phyloP scores from a whole-genome alignment of 352 stramenopile species.

The Globisporangium megalacanthum region DNA sequence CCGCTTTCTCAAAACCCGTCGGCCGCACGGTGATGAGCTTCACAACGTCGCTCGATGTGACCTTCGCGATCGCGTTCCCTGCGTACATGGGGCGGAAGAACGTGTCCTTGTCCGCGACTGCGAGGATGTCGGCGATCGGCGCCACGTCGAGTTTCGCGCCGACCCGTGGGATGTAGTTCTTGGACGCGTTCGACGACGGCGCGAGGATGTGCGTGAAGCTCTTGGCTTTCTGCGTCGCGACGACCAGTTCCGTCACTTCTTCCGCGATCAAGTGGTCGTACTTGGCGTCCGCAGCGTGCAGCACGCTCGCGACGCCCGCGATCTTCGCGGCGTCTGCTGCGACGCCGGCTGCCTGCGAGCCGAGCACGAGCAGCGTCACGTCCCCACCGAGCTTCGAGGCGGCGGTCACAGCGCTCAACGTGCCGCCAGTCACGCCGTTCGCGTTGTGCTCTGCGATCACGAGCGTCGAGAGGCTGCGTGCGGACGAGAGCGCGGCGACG shows the following conservation, averaged over 20 bases:
- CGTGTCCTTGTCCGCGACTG: conserved; percentile 89
- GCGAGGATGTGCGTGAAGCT: conserved; percentile 92
- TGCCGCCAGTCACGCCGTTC: conserved; percentile 57
- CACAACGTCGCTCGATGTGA: conserved; percentile 86
- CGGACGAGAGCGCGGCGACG: conserved; percentile 27
- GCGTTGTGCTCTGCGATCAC: conserved; percentile 87
- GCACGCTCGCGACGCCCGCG: conserved; percentile 70
- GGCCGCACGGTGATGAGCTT: conserved; percentile 96
- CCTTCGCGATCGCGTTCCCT: conserved; percentile 81
- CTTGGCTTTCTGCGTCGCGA: conserved; percentile 52
- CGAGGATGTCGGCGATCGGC: conserved; percentile 96
- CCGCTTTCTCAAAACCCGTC: conserved; percentile 97
- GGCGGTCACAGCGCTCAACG: conserved; percentile 84
- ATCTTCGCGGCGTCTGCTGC: conserved; percentile 74
- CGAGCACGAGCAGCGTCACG: conserved; percentile 73
- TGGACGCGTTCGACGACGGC: conserved; percentile 93
- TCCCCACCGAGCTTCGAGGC: conserved; percentile 78
- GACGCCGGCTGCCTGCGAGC: conserved; percentile 49
- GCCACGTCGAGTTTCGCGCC: conserved; percentile 93
- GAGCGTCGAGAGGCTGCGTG: conserved; percentile 63
- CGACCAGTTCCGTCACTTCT: conserved; percentile 77
- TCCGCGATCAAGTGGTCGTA: conserved; percentile 88
- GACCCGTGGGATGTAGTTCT: conserved; percentile 95
- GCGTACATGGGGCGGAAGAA: conserved; percentile 91
- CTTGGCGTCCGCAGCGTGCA: conserved; percentile 80